Evolutionary conservation across 345 rosid genomes (phyloP).

Genomic region (Arabidopsis thaliana): DNA sequence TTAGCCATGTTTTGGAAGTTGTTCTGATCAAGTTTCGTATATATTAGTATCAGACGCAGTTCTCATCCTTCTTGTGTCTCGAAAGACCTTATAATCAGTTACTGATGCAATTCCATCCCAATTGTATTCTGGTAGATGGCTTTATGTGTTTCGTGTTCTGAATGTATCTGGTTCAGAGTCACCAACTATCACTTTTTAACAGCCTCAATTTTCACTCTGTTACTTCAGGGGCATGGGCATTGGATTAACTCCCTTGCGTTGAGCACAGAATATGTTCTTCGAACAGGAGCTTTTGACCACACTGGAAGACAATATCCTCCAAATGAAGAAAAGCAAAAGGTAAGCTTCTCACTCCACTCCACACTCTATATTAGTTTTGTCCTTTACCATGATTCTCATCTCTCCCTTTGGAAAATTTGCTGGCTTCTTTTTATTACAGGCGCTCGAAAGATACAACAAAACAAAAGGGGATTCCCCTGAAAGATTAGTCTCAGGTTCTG

Average conservation of each 20-base stretch:
- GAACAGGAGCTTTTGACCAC: slow-evolving; percentile 96
- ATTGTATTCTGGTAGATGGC: background rate
- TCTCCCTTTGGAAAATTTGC: slow-evolving; percentile 9
- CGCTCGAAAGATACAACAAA: slow-evolving; percentile 81
- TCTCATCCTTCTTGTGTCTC: background rate
- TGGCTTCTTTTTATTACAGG: slow-evolving; percentile 50
- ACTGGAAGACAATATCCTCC: slow-evolving; percentile 76
- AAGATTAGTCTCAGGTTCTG: slow-evolving; percentile 95
- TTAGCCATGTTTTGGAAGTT: background rate
- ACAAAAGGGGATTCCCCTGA: slow-evolving; percentile 82
- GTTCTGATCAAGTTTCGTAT: background rate
- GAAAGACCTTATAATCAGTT: background rate
- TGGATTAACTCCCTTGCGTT: slow-evolving; percentile 97
- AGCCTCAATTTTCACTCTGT: background rate
- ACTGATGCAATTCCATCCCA: background rate
- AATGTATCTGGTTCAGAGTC: background rate
- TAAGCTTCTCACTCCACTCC: slow-evolving; percentile 30
- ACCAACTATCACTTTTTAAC: background rate
- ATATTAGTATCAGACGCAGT: slow-evolving; percentile 6
- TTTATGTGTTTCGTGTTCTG: background rate
- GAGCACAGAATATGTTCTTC: slow-evolving; percentile 93
- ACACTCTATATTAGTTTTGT: background rate
- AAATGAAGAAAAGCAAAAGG: slow-evolving; percentile 87
- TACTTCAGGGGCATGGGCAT: slow-evolving; percentile 88
- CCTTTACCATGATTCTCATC: slow-evolving; percentile 26